Evolutionary conservation across 306 rosid genomes (phyloP).

Genomic region (Vigna radiata): DNA sequence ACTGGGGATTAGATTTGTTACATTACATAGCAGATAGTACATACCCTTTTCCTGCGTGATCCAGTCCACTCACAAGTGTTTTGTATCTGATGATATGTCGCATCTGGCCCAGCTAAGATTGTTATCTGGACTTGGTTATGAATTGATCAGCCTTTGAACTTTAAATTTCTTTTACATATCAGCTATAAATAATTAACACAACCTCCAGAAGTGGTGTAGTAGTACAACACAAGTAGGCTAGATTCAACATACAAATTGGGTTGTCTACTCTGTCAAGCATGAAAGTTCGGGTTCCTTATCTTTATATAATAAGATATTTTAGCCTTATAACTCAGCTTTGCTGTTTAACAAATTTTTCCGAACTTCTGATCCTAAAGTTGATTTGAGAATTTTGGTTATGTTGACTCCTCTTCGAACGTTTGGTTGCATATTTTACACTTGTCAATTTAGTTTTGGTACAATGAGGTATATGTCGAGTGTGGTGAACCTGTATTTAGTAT

Average conservation of each 20-base stretch:
- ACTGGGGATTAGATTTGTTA: background rate
- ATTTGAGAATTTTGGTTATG: background rate
- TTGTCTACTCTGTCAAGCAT: slow-evolving; percentile 25
- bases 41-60: background rate
- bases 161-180: background rate
- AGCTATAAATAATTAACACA: slow-evolving; percentile 19
- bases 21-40: background rate
- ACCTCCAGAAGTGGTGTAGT: background rate
- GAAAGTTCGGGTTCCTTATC: background rate
- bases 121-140: slow-evolving; percentile 8
- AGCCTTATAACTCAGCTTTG: slow-evolving; percentile 3
- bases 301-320: background rate
- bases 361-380: slow-evolving; percentile 11
- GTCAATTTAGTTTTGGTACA: slow-evolving; percentile 10
- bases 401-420: background rate
- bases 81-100: background rate
- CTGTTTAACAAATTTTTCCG: slow-evolving; percentile 9
- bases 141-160: slow-evolving; percentile 10
- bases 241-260: slow-evolving; percentile 21
- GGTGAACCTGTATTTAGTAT: slow-evolving; percentile 5
- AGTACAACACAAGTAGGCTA: slow-evolving; percentile 8
- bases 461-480: background rate
- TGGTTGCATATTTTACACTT: background rate
- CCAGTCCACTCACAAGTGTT: background rate
- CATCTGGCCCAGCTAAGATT: background rate